Conservation (phyloP, 371 early-diverging fungal genomes). For the Apophysomyces ossiformis region DNA sequence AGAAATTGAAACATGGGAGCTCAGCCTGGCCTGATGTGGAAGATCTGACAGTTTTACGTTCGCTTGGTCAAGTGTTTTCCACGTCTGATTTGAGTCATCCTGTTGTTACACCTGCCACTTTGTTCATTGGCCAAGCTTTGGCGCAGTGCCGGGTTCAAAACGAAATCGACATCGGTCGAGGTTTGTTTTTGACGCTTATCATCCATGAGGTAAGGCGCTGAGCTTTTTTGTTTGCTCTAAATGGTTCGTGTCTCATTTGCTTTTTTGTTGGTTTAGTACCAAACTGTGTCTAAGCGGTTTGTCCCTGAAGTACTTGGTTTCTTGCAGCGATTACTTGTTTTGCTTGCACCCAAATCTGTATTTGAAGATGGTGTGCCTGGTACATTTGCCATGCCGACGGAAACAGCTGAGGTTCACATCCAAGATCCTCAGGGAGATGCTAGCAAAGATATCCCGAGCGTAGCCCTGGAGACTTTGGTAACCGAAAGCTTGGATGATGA, state of each 20-base stretch:
- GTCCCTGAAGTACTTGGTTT: conserved; percentile 86
- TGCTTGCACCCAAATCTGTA: conserved; percentile 53
- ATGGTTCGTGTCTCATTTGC: background rate
- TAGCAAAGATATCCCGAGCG: conserved; percentile 15
- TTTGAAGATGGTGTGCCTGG: conserved; percentile 49
- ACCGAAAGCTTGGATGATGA: conserved; percentile 27
- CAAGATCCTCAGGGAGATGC: conserved; percentile 31
- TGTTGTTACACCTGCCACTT: conserved; percentile 82
- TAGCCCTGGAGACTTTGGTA: conserved; percentile 31
- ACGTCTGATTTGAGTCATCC: conserved; percentile 89
- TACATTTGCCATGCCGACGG: conserved; percentile 53
- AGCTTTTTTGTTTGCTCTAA: background rate
- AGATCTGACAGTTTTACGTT: conserved; percentile 64
- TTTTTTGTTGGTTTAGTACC: conserved; percentile 50
- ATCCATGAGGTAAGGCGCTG: conserved; percentile 62
- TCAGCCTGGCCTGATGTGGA: conserved; percentile 57
- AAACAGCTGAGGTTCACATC: conserved; percentile 38
- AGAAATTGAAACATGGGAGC: conserved; percentile 36
- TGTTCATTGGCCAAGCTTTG: conserved; percentile 79
- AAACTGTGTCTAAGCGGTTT: conserved; percentile 78
- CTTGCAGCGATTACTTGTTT: conserved; percentile 54
- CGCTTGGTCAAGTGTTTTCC: conserved; percentile 78
- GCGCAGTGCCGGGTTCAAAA: conserved; percentile 62
- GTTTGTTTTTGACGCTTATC: conserved; percentile 75
- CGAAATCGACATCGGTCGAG: conserved; percentile 70